phyloP scores from a whole-genome alignment of 1,284 basidiomycete genomes.

The Boletus sp. region DNA sequence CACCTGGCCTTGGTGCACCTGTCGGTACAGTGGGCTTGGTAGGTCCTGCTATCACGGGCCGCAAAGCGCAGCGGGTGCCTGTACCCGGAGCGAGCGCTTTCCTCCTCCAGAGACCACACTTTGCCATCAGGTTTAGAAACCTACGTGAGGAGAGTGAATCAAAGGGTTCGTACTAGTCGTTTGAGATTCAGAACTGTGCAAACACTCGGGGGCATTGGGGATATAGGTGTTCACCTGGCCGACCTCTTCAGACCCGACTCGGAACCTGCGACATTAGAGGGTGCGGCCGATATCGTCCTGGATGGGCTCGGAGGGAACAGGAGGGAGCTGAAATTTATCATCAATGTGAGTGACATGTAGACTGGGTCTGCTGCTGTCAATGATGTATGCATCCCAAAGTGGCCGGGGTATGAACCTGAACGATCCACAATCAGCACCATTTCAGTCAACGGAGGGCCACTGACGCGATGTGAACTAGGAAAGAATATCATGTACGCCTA shows the following conservation, averaged over 20 bases:
- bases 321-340: background rate
- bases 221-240: slow-evolving; percentile 3
- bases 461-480: slow-evolving; percentile 11
- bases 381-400: slow-evolving; percentile 7
- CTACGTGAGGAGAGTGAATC: background rate
- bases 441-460: background rate
- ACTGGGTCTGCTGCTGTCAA: background rate
- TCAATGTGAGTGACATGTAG: slow-evolving; percentile 15
- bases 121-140: background rate
- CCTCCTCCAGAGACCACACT: no score
- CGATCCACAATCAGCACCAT: background rate
- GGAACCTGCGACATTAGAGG: background rate
- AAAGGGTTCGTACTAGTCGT: slow-evolving; percentile 12
- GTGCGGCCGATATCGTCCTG: slow-evolving; percentile 1
- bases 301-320: background rate
- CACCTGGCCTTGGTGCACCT: no score
- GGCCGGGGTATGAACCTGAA: slow-evolving; percentile 12
- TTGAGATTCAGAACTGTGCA: background rate
- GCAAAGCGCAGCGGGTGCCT: slow-evolving; percentile 3
- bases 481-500: slow-evolving; percentile 4
- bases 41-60: background rate
- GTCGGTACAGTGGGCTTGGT: no score
- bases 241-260: background rate
- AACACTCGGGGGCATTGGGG: background rate
- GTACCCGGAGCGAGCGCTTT: no score